Base-by-base conservation (phyloP, 2,329 filamentous ascomycete genomes). In the Fusarium heterosporum region DNA sequence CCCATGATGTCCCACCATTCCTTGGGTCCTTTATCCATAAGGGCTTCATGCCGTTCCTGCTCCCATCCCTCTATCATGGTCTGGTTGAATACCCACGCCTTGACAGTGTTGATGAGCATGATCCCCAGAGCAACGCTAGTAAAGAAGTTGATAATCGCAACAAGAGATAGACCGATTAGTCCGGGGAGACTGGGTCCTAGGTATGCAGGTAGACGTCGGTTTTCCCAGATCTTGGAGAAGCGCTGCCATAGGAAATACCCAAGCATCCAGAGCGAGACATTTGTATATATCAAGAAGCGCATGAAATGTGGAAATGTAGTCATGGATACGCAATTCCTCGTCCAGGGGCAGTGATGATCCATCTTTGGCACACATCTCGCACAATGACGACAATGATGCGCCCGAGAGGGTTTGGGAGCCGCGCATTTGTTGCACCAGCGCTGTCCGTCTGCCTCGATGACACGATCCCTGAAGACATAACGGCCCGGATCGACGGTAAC, bases 271-370 rank as follows among this genome's bases (percentile, higher is more conserved):
- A 93, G 87, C 3, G 90, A 82, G 14, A 85, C 61, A 72, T 90
- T 90, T 26, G 90, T 84, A 75, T 88, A 94, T 65, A 88, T 75
- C 41, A 96, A 82, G 79, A 96, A 95, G 71, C 92, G 91, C 45
- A 93, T 67, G 78, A 96, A 96, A 79, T 95, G 90, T 9, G 93
- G 92, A 72, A 93, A 92, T 1, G 91, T 94, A 61, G 89, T 89
- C 77, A 93, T 86, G 13, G 91, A 93, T 52, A 96, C 91, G 80
- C 93, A 96, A 78, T 94, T 95, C 62, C 80, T 82, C 5, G 91
- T 95, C 92, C 92, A 96, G 4, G 92, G 91, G 74, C 92, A 96
- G 80, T 96, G 92, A 79, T 93, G 91, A 79, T 94, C 91, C 91
- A 94, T 94, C 78, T 88, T 90, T 36, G 90, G 90, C 47, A 93